Percentiles rank a stretch among this genome's conserved stretches.
Conservation (phyloP, 306 rosid species). For the Erythrophleum fordii region DNA sequence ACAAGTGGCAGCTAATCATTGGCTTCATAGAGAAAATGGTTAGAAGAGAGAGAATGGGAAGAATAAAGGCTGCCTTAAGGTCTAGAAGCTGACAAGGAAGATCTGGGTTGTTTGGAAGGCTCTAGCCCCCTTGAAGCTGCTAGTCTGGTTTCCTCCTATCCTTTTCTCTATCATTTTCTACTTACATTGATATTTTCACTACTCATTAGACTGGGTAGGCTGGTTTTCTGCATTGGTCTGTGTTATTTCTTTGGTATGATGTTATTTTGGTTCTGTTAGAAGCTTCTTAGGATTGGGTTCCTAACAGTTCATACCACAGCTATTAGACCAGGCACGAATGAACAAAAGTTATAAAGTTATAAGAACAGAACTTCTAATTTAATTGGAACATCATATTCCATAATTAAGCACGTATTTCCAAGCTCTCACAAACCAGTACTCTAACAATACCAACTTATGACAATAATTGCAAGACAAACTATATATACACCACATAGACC, state of each 20-base stretch:
- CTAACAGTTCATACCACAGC: neutral
- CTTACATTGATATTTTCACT: neutral
- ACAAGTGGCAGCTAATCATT: neutral
- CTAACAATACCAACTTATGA: neutral
- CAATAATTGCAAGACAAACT: neutral
- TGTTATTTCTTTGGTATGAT: neutral
- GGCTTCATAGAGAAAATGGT: neutral
- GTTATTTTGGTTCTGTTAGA: neutral
- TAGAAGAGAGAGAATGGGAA: neutral
- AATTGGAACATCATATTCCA: neutral
- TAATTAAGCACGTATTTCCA: neutral
- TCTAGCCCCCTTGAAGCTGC: neutral
- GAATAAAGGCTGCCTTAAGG: neutral
- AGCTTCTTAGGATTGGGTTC: neutral
- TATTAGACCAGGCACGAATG: neutral
- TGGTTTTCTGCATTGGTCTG: neutral
- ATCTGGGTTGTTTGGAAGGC: neutral
- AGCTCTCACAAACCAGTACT: neutral
- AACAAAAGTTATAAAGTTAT: neutral
- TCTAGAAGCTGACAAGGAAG: neutral
- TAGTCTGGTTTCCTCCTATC: neutral
- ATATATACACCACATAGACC: neutral
- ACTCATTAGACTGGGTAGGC: neutral
- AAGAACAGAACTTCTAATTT: neutral
- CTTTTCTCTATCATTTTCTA: neutral